Evolutionary conservation across 2,329 filamentous ascomycete genomes (phyloP).

Genomic region (Rhynchosporium graminicola): DNA sequence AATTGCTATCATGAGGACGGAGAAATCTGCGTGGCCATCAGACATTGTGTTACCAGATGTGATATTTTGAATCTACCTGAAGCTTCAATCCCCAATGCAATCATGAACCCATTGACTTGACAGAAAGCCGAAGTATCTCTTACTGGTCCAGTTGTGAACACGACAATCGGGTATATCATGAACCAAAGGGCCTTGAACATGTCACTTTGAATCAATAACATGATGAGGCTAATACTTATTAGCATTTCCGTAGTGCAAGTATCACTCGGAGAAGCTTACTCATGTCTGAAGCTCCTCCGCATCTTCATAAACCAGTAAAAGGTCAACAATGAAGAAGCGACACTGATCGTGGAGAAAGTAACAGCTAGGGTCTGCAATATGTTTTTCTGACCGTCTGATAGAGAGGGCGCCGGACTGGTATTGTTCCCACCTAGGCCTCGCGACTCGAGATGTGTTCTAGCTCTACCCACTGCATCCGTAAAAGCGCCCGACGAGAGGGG

Average conservation of each 20-base stretch:
- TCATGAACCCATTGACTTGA: slow-evolving; percentile 68
- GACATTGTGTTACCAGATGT: neutral
- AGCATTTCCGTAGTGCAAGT: neutral
- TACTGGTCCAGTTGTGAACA: slow-evolving; percentile 55
- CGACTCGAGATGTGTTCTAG: slow-evolving; percentile 18
- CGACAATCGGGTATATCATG: slow-evolving; percentile 62
- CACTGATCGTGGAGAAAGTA: slow-evolving; percentile 52
- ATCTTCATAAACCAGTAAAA: slow-evolving; percentile 75
- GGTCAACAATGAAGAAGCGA: slow-evolving; percentile 55
- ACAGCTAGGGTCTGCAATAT: slow-evolving; percentile 40
- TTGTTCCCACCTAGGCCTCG: slow-evolving; percentile 25
- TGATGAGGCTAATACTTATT: slow-evolving; percentile 56
- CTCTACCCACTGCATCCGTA: slow-evolving; percentile 19
- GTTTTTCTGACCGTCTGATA: slow-evolving; percentile 29
- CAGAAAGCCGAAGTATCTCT: slow-evolving; percentile 58
- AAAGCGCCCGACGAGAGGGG: slow-evolving; percentile 27
- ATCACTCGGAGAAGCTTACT: slow-evolving; percentile 49
- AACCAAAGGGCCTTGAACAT: slow-evolving; percentile 70
- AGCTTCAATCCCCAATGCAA: slow-evolving; percentile 66
- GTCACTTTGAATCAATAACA: slow-evolving; percentile 72
- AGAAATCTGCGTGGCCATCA: slow-evolving; percentile 53
- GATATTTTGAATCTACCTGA: slow-evolving; percentile 47
- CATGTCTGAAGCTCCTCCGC: slow-evolving; percentile 72
- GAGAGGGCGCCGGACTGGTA: slow-evolving; percentile 14
- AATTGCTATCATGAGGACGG: slow-evolving; percentile 71